Evolutionary conservation across 345 rosid genomes (phyloP).

Genomic region (Eucalyptus dawsonii): DNA sequence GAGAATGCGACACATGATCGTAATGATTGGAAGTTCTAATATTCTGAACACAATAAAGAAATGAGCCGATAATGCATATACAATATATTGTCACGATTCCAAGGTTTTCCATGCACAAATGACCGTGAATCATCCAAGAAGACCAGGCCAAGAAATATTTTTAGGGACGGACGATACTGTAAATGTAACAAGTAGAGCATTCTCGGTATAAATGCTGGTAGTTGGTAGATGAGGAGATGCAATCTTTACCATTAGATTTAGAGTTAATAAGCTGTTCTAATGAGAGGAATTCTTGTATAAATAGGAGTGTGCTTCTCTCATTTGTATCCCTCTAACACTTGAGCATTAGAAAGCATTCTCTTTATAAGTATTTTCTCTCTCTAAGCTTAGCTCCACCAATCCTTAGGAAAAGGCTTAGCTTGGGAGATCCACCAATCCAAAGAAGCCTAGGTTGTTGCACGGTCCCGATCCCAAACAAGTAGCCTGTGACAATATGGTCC

Average conservation of each 20-base stretch:
- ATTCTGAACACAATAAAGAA: not conserved
- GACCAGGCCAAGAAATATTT: no score
- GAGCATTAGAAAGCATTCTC: not conserved
- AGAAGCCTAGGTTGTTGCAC: no score
- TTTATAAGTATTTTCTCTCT: no score
- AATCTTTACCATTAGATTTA: rapidly evolving
- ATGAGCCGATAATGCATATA: not conserved
- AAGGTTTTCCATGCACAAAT: not conserved
- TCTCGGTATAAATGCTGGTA: rapidly evolving
- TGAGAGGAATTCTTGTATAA: no score
- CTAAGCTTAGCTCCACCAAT: no score
- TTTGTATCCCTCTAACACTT: not conserved
- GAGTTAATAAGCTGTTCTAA: rapidly evolving
- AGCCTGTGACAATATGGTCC: rapidly evolving
- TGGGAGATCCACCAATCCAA: no score
- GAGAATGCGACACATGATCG: not conserved
- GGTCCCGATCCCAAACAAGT: rapidly evolving
- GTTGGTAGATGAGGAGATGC: no score
- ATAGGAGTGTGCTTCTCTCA: not conserved
- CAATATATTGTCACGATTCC: not conserved
- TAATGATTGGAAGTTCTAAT: not conserved
- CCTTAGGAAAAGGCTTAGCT: no score
- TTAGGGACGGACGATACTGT: rapidly evolving
- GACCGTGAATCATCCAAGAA: no score
- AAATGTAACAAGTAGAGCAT: not conserved